These are phyloP conservation scores for Alternaria sp. DNA, from an alignment of 2,329 filamentous ascomycete genomes.

Conservation along the genomic window DNA sequence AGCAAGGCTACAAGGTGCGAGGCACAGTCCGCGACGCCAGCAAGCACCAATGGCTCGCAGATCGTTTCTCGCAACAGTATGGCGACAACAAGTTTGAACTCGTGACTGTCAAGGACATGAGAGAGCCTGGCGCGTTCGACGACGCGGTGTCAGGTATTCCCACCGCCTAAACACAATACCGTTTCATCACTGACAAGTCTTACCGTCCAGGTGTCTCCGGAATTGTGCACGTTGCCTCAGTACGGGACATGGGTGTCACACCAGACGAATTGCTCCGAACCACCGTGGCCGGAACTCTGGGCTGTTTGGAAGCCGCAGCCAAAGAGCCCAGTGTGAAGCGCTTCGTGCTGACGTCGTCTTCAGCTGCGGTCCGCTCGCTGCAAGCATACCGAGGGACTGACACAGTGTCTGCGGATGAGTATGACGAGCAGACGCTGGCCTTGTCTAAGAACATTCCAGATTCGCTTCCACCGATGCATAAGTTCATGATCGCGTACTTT, in stretches of 20 bases:
- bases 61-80: slow-evolving; percentile 29
- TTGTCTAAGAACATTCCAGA: slow-evolving; percentile 34
- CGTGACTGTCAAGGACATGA: slow-evolving; percentile 26
- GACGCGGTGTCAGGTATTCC: slow-evolving; percentile 26
- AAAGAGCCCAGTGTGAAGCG: slow-evolving; percentile 51
- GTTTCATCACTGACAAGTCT: background rate
- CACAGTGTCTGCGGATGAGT: slow-evolving; percentile 37
- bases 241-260: slow-evolving; percentile 51
- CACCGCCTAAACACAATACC: background rate
- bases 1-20: slow-evolving; percentile 38
- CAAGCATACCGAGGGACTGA: slow-evolving; percentile 38
- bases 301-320: slow-evolving; percentile 50
- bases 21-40: slow-evolving; percentile 34
- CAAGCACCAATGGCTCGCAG: slow-evolving; percentile 31
- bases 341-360: slow-evolving; percentile 53
- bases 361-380: slow-evolving; percentile 29
- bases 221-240: slow-evolving; percentile 55
- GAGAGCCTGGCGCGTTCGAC: slow-evolving; percentile 28
- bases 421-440: slow-evolving; percentile 41
- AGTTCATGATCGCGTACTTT: slow-evolving; percentile 42
- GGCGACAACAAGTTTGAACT: slow-evolving; percentile 27
- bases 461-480: slow-evolving; percentile 22
- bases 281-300: slow-evolving; percentile 45
- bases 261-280: slow-evolving; percentile 26
- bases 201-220: slow-evolving; percentile 44